Evolutionary conservation across 2,329 filamentous ascomycete genomes (phyloP), one percentile per base, ranked within the genome.

Genomic region (Aspergillus ochraceus): DNA sequence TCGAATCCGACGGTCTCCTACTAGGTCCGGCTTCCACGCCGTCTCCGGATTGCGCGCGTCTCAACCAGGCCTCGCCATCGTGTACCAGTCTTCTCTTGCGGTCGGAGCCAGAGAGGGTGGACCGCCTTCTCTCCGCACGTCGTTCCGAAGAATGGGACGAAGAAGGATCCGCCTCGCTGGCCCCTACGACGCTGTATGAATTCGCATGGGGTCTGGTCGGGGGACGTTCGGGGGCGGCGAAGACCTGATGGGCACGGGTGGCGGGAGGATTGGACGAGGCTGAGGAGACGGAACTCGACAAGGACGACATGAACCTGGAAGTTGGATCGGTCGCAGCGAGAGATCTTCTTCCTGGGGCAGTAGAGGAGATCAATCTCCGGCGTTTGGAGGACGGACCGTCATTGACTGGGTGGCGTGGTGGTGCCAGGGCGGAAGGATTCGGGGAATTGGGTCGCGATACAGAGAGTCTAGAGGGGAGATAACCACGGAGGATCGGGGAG

Each of bases 81-180:
- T 71, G 74, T n/a, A 75, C 75, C 55, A 80, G 64, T 61, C 77
- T 75, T 61, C 78, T 74, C 66, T 80, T 80, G 50, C 78, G 73
- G 59, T 80, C 77, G 56, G 73, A 63, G 26, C 64, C 68, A 32
- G 62, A 54, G 12, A 68, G 53, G 20, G 67, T 65, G 19, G 68
- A 66, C 52, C 67, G 65, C 24, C 67, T 59, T 57, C 66, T 58
- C 49, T 65, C 65, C 17, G 57, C 22, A 19, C 62, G 62, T 30
- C 36, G 60, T 54, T 66, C 66, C 30, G 56, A 36, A 5, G 32
- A 12, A 45, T n/a, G 17, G 5, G 36, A n/a, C 36, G 58, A 36
- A 9, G 60, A 45, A 63, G 65, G 55, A 9, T 62, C 66, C 53
- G 61, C 60, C 60, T 64, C 62, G 32, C 60, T 58, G 46, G 47